Evolutionary conservation across 2,329 filamentous ascomycete genomes (phyloP).

Genomic region (Phialophora verrucosa): DNA sequence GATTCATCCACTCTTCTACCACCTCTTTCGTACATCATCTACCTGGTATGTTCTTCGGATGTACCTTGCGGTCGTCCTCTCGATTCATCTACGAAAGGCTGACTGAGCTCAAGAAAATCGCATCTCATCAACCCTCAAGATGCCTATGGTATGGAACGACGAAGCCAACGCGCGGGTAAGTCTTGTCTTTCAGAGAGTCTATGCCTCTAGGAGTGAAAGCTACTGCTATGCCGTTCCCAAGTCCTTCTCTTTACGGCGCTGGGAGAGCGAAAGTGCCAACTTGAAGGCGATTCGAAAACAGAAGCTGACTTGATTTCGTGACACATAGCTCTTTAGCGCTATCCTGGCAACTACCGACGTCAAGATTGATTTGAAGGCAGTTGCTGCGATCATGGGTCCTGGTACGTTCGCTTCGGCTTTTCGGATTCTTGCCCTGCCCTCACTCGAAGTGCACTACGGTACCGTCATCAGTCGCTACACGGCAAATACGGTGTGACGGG

Average conservation of each 20-base stretch:
- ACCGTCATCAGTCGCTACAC: background rate
- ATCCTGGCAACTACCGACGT: constrained; percentile 1
- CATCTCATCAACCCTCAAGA: constrained; percentile 13
- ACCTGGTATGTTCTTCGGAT: background rate
- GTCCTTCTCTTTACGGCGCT: background rate
- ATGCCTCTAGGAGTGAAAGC: background rate
- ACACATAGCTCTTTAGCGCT: constrained; percentile 5
- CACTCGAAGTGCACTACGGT: background rate
- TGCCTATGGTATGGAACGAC: constrained; percentile 32
- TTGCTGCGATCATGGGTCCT: constrained; percentile 9
- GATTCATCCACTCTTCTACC: background rate
- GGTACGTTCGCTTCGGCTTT: constrained; percentile 5
- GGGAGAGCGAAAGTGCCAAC: background rate
- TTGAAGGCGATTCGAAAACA: background rate
- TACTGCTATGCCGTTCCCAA: background rate
- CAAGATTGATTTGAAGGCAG: background rate
- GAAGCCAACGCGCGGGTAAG: constrained; percentile 32
- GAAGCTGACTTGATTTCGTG: background rate
- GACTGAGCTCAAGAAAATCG: background rate
- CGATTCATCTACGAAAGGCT: background rate
- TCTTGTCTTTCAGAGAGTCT: background rate
- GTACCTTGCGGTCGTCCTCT: background rate
- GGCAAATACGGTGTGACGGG: background rate
- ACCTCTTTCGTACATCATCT: background rate
- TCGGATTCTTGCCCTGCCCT: background rate